Base-by-base conservation (phyloP, 805 yeast genomes). In the Candida arabinofermentans region DNA sequence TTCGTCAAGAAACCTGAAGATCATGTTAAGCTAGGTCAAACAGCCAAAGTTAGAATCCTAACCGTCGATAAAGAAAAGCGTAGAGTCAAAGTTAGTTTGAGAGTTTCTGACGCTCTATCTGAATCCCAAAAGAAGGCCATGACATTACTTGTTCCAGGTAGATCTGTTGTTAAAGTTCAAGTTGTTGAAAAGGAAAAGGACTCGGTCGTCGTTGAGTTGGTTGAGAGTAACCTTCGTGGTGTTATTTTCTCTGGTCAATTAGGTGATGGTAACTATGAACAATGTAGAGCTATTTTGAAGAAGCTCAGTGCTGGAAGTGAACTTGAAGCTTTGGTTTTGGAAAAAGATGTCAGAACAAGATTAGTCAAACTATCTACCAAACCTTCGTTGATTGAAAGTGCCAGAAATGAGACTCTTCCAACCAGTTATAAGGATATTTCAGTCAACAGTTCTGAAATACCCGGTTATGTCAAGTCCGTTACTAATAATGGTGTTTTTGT, bases 401-500 rank as follows among this genome's bases (percentile, higher is more conserved):
- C 89, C 13, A 67, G 74, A 49, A 55, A 59, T 1, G 56, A 54
- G 19, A 66, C 64, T 2, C 61, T 90, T 12, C 96, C 96, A 29
- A 49, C 69, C 4, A 51, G 64, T 5, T 83, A 79, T 54, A 69
- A 71, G 14, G 95, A 86, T 31, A 69, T 89, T 36, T 55, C 64
- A 29, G 65, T 70, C 12, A 74, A 77, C 8, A 66, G 67, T 34
- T 66, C 66, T 19, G 54, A 67, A 23, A 62, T 86, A 39, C 73
- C 76, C 43, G 99, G 98, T 33, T 90, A 71, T 59, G 78, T 91
- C 30, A 83, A 79, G 50, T 81, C 89, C 16, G 77, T 83, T 16
- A 86, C 95, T n/a, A 74, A 72, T 34, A 73, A 74, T 58, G 98
- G 98, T 49, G 69, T 88, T 10, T 91, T 91, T 59, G 84, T 91